Conservation (phyloP, 352 stramenopile genomes). For the Pythium plurisporium region DNA sequence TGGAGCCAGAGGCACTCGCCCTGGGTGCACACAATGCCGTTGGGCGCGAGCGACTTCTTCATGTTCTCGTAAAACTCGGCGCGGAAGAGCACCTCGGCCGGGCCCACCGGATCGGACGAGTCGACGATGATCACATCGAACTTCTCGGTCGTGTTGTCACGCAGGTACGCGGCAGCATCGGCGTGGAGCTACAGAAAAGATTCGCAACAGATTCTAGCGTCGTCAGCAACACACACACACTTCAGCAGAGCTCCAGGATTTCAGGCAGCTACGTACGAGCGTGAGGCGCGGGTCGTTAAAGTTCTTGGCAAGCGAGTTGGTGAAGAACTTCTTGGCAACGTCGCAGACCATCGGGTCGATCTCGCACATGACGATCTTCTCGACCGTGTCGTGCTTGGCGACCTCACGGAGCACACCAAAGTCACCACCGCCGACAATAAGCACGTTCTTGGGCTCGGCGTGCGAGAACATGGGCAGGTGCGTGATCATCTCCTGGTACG, state of each 20-base stretch:
- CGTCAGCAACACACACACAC: not conserved
- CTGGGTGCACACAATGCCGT: slow-evolving; percentile 87
- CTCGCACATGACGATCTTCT: slow-evolving; percentile 98
- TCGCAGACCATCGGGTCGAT: slow-evolving; percentile 98
- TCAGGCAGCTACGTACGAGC: slow-evolving; percentile 40
- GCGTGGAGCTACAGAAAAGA: slow-evolving; percentile 59
- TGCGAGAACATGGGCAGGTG: slow-evolving; percentile 97
- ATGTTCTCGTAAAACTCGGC: slow-evolving; percentile 94
- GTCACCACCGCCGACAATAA: slow-evolving; percentile 98
- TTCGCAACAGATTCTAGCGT: not conserved
- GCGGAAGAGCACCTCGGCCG: slow-evolving; percentile 94
- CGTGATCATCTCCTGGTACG: slow-evolving; percentile 99
- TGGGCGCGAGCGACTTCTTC: slow-evolving; percentile 84
- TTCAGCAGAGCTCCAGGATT: not conserved
- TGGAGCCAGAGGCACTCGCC: slow-evolving; percentile 99
- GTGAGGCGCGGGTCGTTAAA: slow-evolving; percentile 96
- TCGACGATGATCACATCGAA: slow-evolving; percentile 98
- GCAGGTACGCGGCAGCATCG: slow-evolving; percentile 89
- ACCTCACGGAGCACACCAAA: slow-evolving; percentile 97
- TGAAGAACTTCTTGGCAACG: slow-evolving; percentile 93
- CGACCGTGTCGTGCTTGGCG: slow-evolving; percentile 89
- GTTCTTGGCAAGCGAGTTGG: slow-evolving; percentile 85
- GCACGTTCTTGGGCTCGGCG: slow-evolving; percentile 91
- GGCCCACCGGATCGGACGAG: slow-evolving; percentile 94
- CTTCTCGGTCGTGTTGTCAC: slow-evolving; percentile 64